Conservation (phyloP, 2,329 filamentous ascomycete species). For the Ophioceras dolichostomum region DNA sequence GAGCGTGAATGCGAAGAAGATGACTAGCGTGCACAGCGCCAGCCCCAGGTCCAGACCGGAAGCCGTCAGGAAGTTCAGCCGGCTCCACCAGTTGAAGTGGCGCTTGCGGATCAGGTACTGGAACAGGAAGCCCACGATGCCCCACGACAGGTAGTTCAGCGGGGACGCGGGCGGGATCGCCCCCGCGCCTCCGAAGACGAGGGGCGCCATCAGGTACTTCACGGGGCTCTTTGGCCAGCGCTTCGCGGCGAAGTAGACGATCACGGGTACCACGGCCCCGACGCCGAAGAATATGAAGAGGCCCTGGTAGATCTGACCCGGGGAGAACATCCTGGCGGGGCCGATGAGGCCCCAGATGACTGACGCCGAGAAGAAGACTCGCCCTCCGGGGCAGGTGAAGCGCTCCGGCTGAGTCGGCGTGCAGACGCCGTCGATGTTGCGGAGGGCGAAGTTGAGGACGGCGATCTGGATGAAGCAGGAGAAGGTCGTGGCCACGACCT, state of each 20-base stretch:
- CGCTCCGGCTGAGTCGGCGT: slow-evolving; percentile 39
- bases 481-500: slow-evolving; percentile 53
- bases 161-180: slow-evolving; percentile 55
- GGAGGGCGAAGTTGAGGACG: slow-evolving; percentile 50
- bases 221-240: slow-evolving; percentile 37
- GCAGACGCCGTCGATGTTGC: slow-evolving; percentile 53
- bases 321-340: slow-evolving; percentile 50
- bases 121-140: slow-evolving; percentile 57
- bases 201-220: slow-evolving; percentile 44
- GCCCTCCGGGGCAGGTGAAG: slow-evolving; percentile 52
- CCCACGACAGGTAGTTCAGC: slow-evolving; percentile 65
- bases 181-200: slow-evolving; percentile 49
- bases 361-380: slow-evolving; percentile 53
- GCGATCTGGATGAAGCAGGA: slow-evolving; percentile 54
- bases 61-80: slow-evolving; percentile 61
- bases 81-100: slow-evolving; percentile 59
- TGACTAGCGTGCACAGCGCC: slow-evolving; percentile 52
- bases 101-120: slow-evolving; percentile 54
- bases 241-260: slow-evolving; percentile 36
- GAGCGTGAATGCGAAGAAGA: slow-evolving; percentile 59
- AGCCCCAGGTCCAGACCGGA: slow-evolving; percentile 59
- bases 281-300: slow-evolving; percentile 48
- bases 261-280: slow-evolving; percentile 39
- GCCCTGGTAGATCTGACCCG: slow-evolving; percentile 46
- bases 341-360: slow-evolving; percentile 59